Evolutionary conservation across 768 basidiomycete genomes (phyloP).

Genomic region (Xerocomus potaroensis): DNA sequence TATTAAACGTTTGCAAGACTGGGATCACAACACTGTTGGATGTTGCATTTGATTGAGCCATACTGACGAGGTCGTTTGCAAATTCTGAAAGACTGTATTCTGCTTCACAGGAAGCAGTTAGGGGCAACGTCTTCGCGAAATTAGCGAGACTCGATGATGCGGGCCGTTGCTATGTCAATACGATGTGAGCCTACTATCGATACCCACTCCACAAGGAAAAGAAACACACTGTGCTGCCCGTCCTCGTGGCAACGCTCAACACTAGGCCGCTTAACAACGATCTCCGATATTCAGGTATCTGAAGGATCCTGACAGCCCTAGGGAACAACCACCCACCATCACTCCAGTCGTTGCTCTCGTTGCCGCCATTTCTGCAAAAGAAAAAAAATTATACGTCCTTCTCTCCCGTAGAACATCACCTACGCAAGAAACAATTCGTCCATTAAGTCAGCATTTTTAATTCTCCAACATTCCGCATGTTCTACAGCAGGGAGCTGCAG

Average conservation of each 20-base stretch:
- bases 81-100: constrained; percentile 51
- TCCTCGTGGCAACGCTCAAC: constrained; percentile 77
- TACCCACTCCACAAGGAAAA: constrained; percentile 7
- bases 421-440: constrained; percentile 52
- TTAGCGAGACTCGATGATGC: constrained; percentile 55
- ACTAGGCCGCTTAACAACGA: constrained; percentile 67
- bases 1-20: constrained; percentile 67
- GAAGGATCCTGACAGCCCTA: constrained; percentile 60
- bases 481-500: constrained; percentile 41
- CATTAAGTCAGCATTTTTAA: constrained; percentile 46
- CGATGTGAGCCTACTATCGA: constrained; percentile 11
- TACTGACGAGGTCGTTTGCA: constrained; percentile 51
- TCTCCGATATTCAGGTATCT: constrained; percentile 57
- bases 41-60: constrained; percentile 49
- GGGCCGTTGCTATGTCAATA: constrained; percentile 56
- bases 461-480: constrained; percentile 44
- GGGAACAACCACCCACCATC: constrained; percentile 76
- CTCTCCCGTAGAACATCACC: constrained; percentile 12
- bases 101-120: constrained; percentile 23
- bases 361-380: constrained; percentile 31
- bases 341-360: constrained; percentile 49
- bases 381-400: not conserved
- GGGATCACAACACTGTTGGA: constrained; percentile 81
- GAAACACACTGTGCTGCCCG: constrained; percentile 72
- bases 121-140: constrained; percentile 53